Percentiles rank a stretch among this genome's conserved stretches.
Conservation (phyloP, 768 basidiomycete genomes). For the Daedaleopsis sinensis region DNA sequence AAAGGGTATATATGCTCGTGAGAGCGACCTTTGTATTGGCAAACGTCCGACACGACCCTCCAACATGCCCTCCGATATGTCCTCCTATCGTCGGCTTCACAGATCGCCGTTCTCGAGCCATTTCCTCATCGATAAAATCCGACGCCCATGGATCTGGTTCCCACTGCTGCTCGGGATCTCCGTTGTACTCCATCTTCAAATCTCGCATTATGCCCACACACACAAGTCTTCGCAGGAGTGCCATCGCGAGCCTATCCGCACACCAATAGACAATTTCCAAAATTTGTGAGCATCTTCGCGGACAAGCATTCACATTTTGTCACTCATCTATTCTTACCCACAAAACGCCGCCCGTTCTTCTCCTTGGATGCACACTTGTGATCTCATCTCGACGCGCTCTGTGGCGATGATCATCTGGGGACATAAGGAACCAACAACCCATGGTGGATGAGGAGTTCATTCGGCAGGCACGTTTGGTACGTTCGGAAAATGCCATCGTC, state of each 20-base stretch:
- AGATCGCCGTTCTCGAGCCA: not conserved
- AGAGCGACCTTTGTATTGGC: too few relatives aligned
- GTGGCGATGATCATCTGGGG: not conserved
- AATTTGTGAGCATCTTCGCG: not conserved
- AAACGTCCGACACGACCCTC: too few relatives aligned
- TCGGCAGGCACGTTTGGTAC: not conserved
- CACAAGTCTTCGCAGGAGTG: not conserved
- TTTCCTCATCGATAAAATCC: not conserved
- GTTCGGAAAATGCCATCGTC: constrained; percentile 28
- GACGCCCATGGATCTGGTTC: not conserved
- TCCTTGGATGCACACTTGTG: not conserved
- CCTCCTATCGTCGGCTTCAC: too few relatives aligned
- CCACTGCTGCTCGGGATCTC: not conserved
- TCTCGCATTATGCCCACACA: not conserved
- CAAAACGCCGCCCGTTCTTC: not conserved
- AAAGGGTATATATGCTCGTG: too few relatives aligned
- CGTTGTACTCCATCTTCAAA: not conserved
- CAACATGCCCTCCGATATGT: too few relatives aligned
- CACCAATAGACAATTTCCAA: constrained; percentile 1
- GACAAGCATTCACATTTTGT: not conserved
- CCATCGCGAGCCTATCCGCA: not conserved
- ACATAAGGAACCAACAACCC: constrained; percentile 10
- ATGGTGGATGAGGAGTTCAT: constrained; percentile 10
- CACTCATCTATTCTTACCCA: not conserved
- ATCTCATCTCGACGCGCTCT: not conserved